Evolutionary conservation across 805 yeast species (phyloP).

Genomic region (Myxozyma mucilagina): DNA sequence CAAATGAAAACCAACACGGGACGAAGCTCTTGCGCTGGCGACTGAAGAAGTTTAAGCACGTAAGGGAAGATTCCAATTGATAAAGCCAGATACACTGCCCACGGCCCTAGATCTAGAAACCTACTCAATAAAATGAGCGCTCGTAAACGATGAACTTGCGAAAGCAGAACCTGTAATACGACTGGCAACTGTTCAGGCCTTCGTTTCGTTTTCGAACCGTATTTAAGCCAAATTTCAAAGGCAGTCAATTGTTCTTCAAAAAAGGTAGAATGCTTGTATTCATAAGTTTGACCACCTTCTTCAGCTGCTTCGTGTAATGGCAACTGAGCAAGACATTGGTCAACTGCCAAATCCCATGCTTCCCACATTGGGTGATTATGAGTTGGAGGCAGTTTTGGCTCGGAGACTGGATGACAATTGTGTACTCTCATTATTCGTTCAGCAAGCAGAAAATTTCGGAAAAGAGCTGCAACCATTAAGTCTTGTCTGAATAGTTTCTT

Average conservation of each 20-base stretch:
- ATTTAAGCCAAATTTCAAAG: slow-evolving; percentile 92
- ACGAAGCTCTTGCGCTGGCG: slow-evolving; percentile 92
- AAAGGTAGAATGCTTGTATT: slow-evolving; percentile 87
- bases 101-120: slow-evolving; percentile 91
- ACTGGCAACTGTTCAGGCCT: slow-evolving; percentile 97
- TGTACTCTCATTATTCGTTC: slow-evolving; percentile 90
- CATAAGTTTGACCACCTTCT: slow-evolving; percentile 43
- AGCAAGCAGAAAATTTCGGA: slow-evolving; percentile 88
- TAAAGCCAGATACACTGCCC: slow-evolving; percentile 92
- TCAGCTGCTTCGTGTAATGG: slow-evolving; percentile 41
- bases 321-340: slow-evolving; percentile 73
- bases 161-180: slow-evolving; percentile 84
- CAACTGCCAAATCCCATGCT: slow-evolving; percentile 96
- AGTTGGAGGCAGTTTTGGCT: slow-evolving; percentile 85
- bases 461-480: slow-evolving; percentile 92
- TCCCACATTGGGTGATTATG: slow-evolving; percentile 94
- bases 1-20: slow-evolving; percentile 94
- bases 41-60: slow-evolving; percentile 81
- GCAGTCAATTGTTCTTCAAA: slow-evolving; percentile 96
- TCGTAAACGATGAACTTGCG: slow-evolving; percentile 90
- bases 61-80: slow-evolving; percentile 97
- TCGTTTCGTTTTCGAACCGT: slow-evolving; percentile 76
- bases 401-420: slow-evolving; percentile 91
- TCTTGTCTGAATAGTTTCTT: slow-evolving; percentile 92
- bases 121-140: slow-evolving; percentile 82